Conservation (phyloP, 2,329 filamentous ascomycete species). For the Trichoderma endophyticum region DNA sequence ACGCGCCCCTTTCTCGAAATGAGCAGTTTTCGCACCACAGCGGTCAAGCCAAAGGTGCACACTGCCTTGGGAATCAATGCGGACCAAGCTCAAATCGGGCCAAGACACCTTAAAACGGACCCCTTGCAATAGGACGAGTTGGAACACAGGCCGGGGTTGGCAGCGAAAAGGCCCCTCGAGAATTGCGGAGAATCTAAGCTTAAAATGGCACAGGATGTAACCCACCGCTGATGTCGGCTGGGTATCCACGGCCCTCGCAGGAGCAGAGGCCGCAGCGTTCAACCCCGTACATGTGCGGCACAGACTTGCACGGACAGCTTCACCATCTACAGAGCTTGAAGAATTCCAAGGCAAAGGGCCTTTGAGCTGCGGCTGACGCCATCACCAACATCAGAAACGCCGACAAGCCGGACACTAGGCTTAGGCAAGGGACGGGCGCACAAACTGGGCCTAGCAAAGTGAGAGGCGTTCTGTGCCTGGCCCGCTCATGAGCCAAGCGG, state of each 20-base stretch:
- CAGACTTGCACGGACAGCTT: neutral
- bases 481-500: slow-evolving; percentile 13
- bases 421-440: neutral
- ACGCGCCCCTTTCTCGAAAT: slow-evolving; percentile 16
- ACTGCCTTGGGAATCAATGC: neutral
- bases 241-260: neutral
- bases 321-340: neutral
- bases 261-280: neutral
- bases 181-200: slow-evolving; percentile 15
- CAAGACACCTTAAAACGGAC: slow-evolving; percentile 13
- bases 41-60: slow-evolving; percentile 4
- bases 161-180: neutral
- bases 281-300: neutral
- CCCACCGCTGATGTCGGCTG: neutral
- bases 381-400: slow-evolving; percentile 15
- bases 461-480: slow-evolving; percentile 15
- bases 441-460: slow-evolving; percentile 6
- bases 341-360: neutral
- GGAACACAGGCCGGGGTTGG: neutral
- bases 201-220: slow-evolving; percentile 11
- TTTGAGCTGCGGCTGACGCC: neutral
- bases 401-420: slow-evolving; percentile 5
- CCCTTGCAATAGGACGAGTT: slow-evolving; percentile 2
- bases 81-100: slow-evolving; percentile 1
- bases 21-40: neutral